Conservation (phyloP, 1,139 yeast genomes). For the Yamadazyma spencermartinsiae region DNA sequence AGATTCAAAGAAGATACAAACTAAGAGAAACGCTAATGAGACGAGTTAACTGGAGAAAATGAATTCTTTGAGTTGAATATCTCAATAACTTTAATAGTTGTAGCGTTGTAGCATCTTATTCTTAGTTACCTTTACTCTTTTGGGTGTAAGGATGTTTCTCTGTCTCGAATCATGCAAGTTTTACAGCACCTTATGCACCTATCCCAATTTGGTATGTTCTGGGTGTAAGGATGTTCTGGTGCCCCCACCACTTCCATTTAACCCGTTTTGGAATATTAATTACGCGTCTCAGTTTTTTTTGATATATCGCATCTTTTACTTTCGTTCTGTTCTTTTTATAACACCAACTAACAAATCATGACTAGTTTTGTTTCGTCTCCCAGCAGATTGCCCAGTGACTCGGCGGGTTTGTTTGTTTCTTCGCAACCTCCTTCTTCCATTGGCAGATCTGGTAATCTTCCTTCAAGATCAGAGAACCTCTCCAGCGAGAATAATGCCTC, state of each 20-base stretch:
- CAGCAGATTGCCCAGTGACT: conserved; percentile 46
- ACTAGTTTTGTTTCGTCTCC: conserved; percentile 50
- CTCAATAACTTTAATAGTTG: too few species aligned
- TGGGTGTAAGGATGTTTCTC: too few species aligned
- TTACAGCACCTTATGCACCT: too few species aligned
- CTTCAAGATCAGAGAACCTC: conserved; percentile 19
- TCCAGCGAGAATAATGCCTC: conserved; percentile 20
- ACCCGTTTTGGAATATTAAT: conserved; percentile 22
- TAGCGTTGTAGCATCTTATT: too few species aligned
- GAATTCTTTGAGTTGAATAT: too few species aligned
- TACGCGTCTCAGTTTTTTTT: conserved; percentile 17
- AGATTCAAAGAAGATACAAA: too few species aligned
- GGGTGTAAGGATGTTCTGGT: neutral
- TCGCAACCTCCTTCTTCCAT: conserved; percentile 48
- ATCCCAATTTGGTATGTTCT: too few species aligned
- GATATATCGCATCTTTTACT: conserved; percentile 1
- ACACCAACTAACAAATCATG: conserved; percentile 31
- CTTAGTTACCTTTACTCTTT: too few species aligned
- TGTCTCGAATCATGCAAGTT: too few species aligned
- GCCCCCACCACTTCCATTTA: conserved; percentile 1
- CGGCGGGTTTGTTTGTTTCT: conserved; percentile 43
- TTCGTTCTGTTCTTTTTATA: conserved; percentile 1
- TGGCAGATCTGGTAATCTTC: conserved; percentile 37
- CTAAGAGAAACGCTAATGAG: too few species aligned
- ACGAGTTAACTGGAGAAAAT: too few species aligned